phyloP scores from a whole-genome alignment of 768 basidiomycete genomes.

The Trametes gibbosa region DNA sequence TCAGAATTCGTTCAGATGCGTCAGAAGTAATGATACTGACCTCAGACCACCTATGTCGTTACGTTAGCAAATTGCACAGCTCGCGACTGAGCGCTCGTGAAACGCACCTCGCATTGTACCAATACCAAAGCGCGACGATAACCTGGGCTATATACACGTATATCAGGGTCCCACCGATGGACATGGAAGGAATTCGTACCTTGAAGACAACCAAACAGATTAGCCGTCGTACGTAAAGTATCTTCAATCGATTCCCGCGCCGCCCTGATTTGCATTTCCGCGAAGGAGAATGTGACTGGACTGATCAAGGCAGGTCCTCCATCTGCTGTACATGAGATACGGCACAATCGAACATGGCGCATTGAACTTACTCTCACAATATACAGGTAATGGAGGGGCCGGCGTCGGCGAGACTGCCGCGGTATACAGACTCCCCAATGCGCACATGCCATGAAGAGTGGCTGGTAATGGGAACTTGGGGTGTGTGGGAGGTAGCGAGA shows the following conservation, averaged over 20 bases:
- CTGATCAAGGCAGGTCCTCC: constrained; percentile 43
- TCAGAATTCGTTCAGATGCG: not conserved
- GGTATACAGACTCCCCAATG: constrained; percentile 73
- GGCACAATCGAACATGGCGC: too few relatives aligned
- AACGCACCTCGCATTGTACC: constrained; percentile 59
- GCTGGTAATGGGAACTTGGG: constrained; percentile 69
- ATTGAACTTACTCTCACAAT: constrained; percentile 1
- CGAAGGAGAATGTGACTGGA: constrained; percentile 55
- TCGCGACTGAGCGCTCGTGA: not conserved
- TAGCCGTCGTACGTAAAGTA: constrained; percentile 47
- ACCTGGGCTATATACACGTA: constrained; percentile 45
- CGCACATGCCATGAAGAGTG: constrained; percentile 85
- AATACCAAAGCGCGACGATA: constrained; percentile 70
- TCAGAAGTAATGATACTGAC: constrained; percentile 32
- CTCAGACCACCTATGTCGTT: constrained; percentile 62
- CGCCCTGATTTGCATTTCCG: constrained; percentile 58
- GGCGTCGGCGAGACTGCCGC: constrained; percentile 61
- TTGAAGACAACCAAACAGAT: constrained; percentile 61
- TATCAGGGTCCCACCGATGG: not conserved
- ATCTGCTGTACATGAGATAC: constrained; percentile 1
- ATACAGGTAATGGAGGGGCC: constrained; percentile 18
- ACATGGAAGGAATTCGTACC: constrained; percentile 33
- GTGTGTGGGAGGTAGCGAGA: constrained; percentile 64
- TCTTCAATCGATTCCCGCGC: constrained; percentile 51
- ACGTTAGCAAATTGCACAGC: not conserved